phyloP scores from a whole-genome alignment of 108 stramenopile species.

The Discostella pseudostelligera region DNA sequence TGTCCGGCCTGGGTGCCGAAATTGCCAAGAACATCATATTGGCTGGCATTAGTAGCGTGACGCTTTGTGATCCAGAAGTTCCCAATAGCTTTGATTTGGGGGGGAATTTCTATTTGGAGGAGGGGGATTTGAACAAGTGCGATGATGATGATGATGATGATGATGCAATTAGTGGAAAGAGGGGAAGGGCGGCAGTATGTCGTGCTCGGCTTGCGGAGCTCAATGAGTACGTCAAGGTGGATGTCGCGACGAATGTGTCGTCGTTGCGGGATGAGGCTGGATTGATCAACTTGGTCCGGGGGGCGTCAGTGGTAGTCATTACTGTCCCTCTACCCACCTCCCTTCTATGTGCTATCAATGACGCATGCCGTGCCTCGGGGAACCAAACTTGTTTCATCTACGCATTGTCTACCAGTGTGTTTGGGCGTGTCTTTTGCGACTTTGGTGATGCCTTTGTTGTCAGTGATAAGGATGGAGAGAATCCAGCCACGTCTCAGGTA shows the following conservation, averaged over 20 bases:
- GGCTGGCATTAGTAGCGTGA: conserved; percentile 82
- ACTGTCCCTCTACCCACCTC: conserved; percentile 74
- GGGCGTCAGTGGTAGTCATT: conserved; percentile 56
- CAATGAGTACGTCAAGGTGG: conserved; percentile 85
- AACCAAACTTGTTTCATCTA: conserved; percentile 74
- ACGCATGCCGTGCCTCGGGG: conserved; percentile 65
- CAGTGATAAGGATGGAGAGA: conserved; percentile 91
- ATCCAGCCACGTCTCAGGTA: conserved; percentile 85
- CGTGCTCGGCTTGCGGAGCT: conserved; percentile 68
- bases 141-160: background rate
- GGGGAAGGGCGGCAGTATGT: conserved; percentile 61
- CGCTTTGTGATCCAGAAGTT: conserved; percentile 67
- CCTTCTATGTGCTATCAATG: conserved; percentile 63
- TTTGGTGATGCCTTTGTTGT: conserved; percentile 91
- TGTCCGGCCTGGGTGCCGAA: conserved; percentile 92
- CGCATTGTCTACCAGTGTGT: conserved; percentile 77
- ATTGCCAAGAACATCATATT: conserved; percentile 95
- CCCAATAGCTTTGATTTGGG: conserved; percentile 78
- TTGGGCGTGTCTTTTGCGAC: conserved; percentile 94
- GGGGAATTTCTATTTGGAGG: conserved; percentile 82
- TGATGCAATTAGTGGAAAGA: conserved; percentile 3
- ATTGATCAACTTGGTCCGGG: conserved; percentile 53
- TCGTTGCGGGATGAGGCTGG: conserved; percentile 53
- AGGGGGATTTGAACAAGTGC: conserved; percentile 33
- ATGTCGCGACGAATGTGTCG: conserved; percentile 51